Evolutionary conservation across 495 filamentous ascomycete species (phyloP), one percentile per base, ranked within the genome.

Genomic region (Chaetomium tenue): DNA sequence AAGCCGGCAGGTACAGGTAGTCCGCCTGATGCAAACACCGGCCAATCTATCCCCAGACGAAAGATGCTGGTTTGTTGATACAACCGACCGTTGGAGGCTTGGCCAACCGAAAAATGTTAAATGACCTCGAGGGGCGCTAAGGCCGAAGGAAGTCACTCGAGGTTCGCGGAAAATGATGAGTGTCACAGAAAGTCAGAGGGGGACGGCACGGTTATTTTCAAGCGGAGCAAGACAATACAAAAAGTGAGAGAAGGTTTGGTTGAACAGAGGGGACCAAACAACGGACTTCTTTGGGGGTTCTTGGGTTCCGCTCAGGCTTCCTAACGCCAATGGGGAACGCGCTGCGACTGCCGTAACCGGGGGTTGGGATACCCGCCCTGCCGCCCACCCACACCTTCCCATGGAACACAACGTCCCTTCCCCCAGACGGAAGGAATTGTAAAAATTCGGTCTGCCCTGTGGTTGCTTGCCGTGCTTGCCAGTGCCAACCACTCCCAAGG

Each of bases 1-100:
- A 72, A 76, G 69, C 72, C 70, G 70, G 74, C 70, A 72, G 69
- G 73, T 72, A 66, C 70, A 72, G 69, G 73, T 72, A 66, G 56
- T 64, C 61, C 63, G 69, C 52, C 66, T 70, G 66, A 69, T 66
- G 67, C 61, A 56, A 63, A 66, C 69, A 66, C 65, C 50, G 54
- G 64, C 18, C 64, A 68, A 69, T 70, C 33, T 63, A 50, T 62
- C 40, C 61, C 59, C 58, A 65, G 68, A 57, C 61, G 63, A 64
- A 58, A 39, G 66, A 50, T 61, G 50, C 39, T 23, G 48, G 46
- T 58, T 60, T 53, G 46, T 54, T 65, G 52, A 69, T 58, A 60
- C 54, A 57, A 53, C 22, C 20, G 54, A 51, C 63, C 42, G 65
- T 59, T 50, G 65, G 48, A 52, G 64, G 64, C 66, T 66, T 61